Evolutionary conservation across 1,284 basidiomycete genomes (phyloP), one percentile per base, ranked within the genome.

Genomic region (Schizophyllum amplum): DNA sequence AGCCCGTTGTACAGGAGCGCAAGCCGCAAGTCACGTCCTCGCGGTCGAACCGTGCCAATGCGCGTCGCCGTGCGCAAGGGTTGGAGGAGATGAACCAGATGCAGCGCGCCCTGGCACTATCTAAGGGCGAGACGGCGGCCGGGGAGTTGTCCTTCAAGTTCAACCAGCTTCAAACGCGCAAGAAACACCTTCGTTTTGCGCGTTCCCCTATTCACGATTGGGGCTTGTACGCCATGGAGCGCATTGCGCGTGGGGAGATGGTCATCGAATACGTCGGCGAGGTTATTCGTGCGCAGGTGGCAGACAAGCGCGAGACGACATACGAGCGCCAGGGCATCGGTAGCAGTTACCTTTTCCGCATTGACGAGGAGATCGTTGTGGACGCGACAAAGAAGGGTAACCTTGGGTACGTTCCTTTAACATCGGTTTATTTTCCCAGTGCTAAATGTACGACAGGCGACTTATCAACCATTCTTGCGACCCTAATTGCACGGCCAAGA

Each of bases 251-350:
- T 21, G 94, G 94, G 4, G 97, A 99, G 72, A 98, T 99, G 94
- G 96, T 99, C 49, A 98, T 99, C 72, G 97, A 99, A 75, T 99
- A 99, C 67, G 97, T 99, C 7, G 97, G 97, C 27, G 97, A 99
- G 77, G 82, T 98, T 60, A 91, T 97, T 61, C 82, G 97, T 23
- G 93, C 95, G 57, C 90, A 93, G 65, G 94, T 99, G 4, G 96
- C 97, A 24, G 97, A 99, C 68, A 92, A 95, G 69, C 82, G 97
- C 55, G 97, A 99, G 76, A 96, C 97, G 77, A 83, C 86, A 65
- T 99, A 99, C 70, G 93, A 98, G 72, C 80, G 92, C 57, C 92
- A 94, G 68, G 95, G 95, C 1, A 98, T 98, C 63, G 94, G 94
- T 17, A 93, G 89, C 67, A 94, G 90, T 67, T 98, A 98, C 73